Evolutionary conservation across 768 basidiomycete species (phyloP).

Genomic region (Tephrocybe sp.): DNA sequence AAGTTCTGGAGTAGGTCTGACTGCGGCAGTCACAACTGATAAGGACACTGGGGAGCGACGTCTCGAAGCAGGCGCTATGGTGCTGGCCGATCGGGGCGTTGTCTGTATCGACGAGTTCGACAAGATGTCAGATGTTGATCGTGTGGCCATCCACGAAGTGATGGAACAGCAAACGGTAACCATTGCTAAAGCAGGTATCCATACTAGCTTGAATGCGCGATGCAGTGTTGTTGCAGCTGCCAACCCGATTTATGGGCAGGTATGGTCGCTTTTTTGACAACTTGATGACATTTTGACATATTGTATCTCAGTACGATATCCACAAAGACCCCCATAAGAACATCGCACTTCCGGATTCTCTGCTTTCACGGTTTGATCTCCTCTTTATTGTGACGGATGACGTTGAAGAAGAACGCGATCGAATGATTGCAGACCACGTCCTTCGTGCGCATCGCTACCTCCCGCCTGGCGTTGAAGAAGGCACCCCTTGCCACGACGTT

Average conservation of each 20-base stretch:
- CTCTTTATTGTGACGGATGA: constrained; percentile 98
- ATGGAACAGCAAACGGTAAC: constrained; percentile 99
- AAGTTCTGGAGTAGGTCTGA: constrained; percentile 98
- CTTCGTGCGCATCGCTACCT: constrained; percentile 96
- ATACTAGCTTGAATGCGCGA: constrained; percentile 95
- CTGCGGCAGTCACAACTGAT: constrained; percentile 97
- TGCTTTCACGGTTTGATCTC: constrained; percentile 97
- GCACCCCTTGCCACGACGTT: constrained; percentile 86
- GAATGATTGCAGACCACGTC: constrained; percentile 96
- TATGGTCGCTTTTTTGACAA: constrained; percentile 31
- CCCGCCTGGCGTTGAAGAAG: constrained; percentile 95
- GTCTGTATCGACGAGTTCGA: constrained; percentile 99
- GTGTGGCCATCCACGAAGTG: constrained; percentile 99
- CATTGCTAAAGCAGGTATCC: constrained; percentile 98
- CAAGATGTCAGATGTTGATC: constrained; percentile 99
- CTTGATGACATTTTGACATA: neutral
- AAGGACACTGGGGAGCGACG: constrained; percentile 96
- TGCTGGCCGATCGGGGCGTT: constrained; percentile 96
- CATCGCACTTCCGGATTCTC: constrained; percentile 95
- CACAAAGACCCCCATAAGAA: constrained; percentile 99
- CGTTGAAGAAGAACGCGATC: constrained; percentile 92
- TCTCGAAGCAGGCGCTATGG: constrained; percentile 99
- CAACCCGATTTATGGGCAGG: constrained; percentile 98
- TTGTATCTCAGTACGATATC: constrained; percentile 80
- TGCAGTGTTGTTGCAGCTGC: constrained; percentile 98